Conservation (phyloP, 2,329 filamentous ascomycete species). For the Cladophialophora chaetospira region DNA sequence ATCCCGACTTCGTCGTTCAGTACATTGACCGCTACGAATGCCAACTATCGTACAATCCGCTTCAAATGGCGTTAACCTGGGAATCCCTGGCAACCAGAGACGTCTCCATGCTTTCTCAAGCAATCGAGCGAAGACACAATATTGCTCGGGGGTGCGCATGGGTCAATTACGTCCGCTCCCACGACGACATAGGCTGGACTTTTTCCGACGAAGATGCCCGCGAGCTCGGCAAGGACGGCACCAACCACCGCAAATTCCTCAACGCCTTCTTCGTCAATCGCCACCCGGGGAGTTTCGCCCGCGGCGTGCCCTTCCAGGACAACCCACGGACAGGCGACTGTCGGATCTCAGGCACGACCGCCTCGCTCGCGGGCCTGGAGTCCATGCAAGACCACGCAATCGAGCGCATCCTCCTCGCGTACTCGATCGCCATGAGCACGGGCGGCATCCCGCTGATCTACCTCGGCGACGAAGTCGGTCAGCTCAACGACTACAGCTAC, state of each 20-base stretch:
- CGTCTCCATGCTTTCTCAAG: conserved; percentile 30
- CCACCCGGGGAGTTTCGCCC: conserved; percentile 30
- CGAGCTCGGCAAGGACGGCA: conserved; percentile 30
- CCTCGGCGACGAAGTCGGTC: conserved; percentile 32
- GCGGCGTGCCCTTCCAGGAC: conserved; percentile 32
- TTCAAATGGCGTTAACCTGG: conserved; percentile 33
- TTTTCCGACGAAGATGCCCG: conserved; percentile 31
- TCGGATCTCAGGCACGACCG: conserved; percentile 31
- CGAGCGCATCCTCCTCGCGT: conserved; percentile 30
- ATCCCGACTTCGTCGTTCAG: conserved; percentile 31
- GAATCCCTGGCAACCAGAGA: conserved; percentile 31
- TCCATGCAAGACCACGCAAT: conserved; percentile 29
- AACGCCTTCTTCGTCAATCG: conserved; percentile 34
- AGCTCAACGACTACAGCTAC: conserved; percentile 33
- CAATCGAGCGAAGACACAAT: conserved; percentile 32
- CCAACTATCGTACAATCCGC: conserved; percentile 31
- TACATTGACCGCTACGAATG: conserved; percentile 33
- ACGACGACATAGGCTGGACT: conserved; percentile 33
- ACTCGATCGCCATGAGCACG: conserved; percentile 32
- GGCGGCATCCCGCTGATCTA: conserved; percentile 33
- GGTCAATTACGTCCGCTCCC: conserved; percentile 33
- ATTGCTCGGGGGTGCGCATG: conserved; percentile 31
- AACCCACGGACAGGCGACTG: conserved; percentile 32
- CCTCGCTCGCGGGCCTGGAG: conserved; percentile 30
- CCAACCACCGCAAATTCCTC: conserved; percentile 30